Base-by-base conservation (phyloP, 441 rosid species). In the Isatis lusitanica region DNA sequence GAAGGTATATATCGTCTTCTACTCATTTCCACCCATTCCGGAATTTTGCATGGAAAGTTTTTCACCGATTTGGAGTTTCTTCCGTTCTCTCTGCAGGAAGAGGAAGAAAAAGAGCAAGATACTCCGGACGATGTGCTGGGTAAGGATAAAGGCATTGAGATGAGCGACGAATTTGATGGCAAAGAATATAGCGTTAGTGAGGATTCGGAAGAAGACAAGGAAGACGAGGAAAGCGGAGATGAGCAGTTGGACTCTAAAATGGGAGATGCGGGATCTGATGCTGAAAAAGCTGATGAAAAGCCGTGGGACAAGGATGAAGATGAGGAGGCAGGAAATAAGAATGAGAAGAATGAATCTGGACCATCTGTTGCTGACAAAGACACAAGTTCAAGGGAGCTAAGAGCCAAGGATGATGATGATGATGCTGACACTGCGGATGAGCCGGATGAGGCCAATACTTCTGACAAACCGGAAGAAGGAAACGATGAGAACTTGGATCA, bases 111-210 rank as follows among this genome's bases (percentile, higher is more conserved):
- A 78, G 97, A 87, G 68, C 86, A 90, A 77, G 93, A 85, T 78
- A 81, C 80, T 52, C 76, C 84, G 2, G 81, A 81, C 75, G 91
- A 93, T 77, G 68, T 75, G 74, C 87, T 85, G 44, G 73, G 77
- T 76, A 87, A 87, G 78, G 80, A 87, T 57, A 94, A 90, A 80
- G 99, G 99, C 24, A 85, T 96, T 61, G 99, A 94, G 86, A 92
- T 92, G 99, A 93, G 84, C 66, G 85, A 92, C 66, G 96, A 92
- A 70, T 90, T 96, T 74, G 82, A 72, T 44, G 98, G 88, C 66
- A 93, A 94, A 72, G 82, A 87, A 12, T 80, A 74, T 67, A 90
- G 94, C 68, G 87, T 96, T 52, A 88, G 98, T 75, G 89, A 89
- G 79, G 97, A 92, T 70, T 88, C 96, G 51, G 88, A 77, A 17